Conservation (phyloP, 1,139 yeast species). For the Geotrichum histeridarum region DNA sequence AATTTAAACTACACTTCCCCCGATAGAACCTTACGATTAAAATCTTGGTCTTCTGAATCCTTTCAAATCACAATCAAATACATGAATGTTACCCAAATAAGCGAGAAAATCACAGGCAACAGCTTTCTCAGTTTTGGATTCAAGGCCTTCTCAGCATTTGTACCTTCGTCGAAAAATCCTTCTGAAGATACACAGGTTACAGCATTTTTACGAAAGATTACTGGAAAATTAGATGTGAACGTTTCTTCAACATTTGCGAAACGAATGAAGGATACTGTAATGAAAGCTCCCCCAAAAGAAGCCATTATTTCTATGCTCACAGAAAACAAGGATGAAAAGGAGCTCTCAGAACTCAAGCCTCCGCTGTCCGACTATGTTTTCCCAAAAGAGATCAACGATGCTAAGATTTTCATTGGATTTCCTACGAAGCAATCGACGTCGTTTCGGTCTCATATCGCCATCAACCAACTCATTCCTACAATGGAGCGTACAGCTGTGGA, state of each 20-base stretch:
- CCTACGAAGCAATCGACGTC: conserved; percentile 44
- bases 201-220: conserved; percentile 34
- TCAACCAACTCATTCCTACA: conserved; percentile 42
- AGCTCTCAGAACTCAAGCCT: conserved; percentile 33
- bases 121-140: conserved; percentile 34
- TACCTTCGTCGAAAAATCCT: conserved; percentile 34
- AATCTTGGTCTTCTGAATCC: conserved; percentile 29
- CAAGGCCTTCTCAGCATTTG: conserved; percentile 33
- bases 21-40: conserved; percentile 28
- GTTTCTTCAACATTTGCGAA: conserved; percentile 34
- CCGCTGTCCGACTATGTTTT: conserved; percentile 38
- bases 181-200: conserved; percentile 33
- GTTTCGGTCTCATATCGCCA: conserved; percentile 38
- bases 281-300: conserved; percentile 41
- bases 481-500: conserved; percentile 44
- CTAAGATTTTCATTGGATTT: conserved; percentile 42
- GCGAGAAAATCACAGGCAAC: conserved; percentile 28
- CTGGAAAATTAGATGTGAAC: conserved; percentile 33
- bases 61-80: conserved; percentile 36
- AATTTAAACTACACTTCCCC: conserved; percentile 31
- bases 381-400: conserved; percentile 37
- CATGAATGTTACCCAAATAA: conserved; percentile 38
- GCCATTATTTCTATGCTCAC: conserved; percentile 37
- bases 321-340: conserved; percentile 30
- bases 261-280: conserved; percentile 39